A percentile compares a stretch with the other conserved stretches of the same genome.
These are phyloP conservation scores for Colletotrichum filicis DNA, from an alignment of 2,329 filamentous ascomycete genomes.

Conservation along the genomic window DNA sequence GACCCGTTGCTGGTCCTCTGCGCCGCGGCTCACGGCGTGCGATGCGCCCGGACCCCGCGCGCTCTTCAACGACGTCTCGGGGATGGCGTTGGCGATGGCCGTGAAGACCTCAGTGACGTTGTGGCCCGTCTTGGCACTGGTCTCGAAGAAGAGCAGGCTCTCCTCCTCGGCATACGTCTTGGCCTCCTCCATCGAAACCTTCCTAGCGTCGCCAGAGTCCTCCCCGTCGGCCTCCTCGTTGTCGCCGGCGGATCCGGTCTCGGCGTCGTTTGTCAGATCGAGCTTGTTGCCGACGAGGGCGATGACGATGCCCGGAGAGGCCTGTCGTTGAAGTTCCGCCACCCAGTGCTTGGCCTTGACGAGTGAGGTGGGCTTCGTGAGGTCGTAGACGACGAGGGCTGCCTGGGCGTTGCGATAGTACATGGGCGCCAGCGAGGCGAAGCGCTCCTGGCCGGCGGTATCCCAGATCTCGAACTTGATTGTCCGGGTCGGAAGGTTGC, in stretches of 20 bases:
- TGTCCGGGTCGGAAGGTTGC: slow-evolving; percentile 90
- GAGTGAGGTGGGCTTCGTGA: slow-evolving; percentile 95
- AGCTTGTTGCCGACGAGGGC: slow-evolving; percentile 97
- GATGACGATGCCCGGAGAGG: slow-evolving; percentile 95
- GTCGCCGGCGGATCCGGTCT: slow-evolving; percentile 57
- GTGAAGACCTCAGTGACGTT: slow-evolving; percentile 98
- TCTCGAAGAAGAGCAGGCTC: slow-evolving; percentile 95
- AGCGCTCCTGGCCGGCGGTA: slow-evolving; percentile 96
- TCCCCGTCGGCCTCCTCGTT: slow-evolving; percentile 66
- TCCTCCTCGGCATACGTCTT: slow-evolving; percentile 96
- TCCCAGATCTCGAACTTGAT: slow-evolving; percentile 98
- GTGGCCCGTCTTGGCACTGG: slow-evolving; percentile 93
- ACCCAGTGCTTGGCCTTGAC: slow-evolving; percentile 99
- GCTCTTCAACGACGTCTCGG: slow-evolving; percentile 94
- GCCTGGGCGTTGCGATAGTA: slow-evolving; percentile 99
- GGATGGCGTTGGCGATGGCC: slow-evolving; percentile 97
- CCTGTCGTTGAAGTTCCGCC: slow-evolving; percentile 95
- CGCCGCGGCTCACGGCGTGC: slow-evolving; percentile 66
- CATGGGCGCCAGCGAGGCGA: slow-evolving; percentile 96
- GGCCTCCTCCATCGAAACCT: slow-evolving; percentile 91
- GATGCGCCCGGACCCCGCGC: slow-evolving; percentile 76
- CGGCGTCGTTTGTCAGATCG: slow-evolving; percentile 80
- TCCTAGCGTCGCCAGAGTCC: slow-evolving; percentile 79
- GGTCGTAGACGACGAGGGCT: slow-evolving; percentile 97
- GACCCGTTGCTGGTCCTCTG: slow-evolving; percentile 77